Conservation (phyloP, 441 rosid species). For the Syzygium malaccense region DNA sequence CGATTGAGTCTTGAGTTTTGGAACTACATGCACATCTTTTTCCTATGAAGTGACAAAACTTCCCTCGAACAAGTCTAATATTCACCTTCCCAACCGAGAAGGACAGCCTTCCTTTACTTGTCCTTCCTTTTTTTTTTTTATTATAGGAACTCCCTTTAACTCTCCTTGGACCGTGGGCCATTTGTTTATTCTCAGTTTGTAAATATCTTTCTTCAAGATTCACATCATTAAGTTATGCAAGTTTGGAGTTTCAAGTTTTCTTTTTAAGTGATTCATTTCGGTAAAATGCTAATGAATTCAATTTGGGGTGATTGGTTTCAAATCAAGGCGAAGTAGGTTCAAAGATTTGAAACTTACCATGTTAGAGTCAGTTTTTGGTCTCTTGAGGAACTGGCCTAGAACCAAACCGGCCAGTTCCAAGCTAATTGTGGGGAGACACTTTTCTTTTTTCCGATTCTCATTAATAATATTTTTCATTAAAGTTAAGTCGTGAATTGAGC, state of each 20-base stretch:
- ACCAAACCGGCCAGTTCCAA: neutral
- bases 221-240: neutral
- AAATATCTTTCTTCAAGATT: neutral
- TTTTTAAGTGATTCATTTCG: neutral
- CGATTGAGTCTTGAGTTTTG: neutral
- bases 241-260: neutral
- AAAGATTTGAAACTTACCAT: neutral
- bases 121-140: neutral
- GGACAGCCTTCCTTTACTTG: neutral
- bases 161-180: neutral
- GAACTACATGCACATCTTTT: neutral
- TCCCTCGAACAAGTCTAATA: neutral
- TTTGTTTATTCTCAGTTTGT: neutral
- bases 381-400: neutral
- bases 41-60: neutral
- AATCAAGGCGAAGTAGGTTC: neutral
- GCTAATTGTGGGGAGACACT: neutral
- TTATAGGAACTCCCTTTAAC: neutral
- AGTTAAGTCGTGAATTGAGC: neutral
- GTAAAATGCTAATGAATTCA: neutral
- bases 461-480: neutral
- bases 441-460: neutral
- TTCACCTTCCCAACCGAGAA: neutral
- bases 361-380: accelerated
- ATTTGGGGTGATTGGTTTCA: neutral